Conservation (phyloP, 371 early-diverging fungal species). For the Mortierella sp. region DNA sequence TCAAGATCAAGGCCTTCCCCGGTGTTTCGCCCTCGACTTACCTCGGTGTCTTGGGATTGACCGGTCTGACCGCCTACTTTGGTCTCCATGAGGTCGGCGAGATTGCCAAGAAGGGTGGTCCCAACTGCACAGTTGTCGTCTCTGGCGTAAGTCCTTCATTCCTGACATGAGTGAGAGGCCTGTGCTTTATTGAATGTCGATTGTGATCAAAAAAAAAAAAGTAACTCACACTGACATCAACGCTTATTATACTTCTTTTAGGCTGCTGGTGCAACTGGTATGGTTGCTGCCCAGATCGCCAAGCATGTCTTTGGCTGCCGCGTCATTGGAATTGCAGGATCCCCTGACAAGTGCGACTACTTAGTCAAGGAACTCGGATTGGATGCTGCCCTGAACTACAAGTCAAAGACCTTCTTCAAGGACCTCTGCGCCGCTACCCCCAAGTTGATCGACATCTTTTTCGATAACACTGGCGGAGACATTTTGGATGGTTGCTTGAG, state of each 20-base stretch:
- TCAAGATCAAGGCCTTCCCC: conserved; percentile 49
- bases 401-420: conserved; percentile 56
- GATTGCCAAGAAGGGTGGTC: conserved; percentile 50
- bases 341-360: conserved; percentile 78
- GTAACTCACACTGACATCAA: background rate
- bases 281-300: conserved; percentile 78
- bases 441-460: conserved; percentile 81
- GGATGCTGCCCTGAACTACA: conserved; percentile 84
- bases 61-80: conserved; percentile 79
- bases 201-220: background rate
- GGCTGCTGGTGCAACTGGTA: conserved; percentile 70
- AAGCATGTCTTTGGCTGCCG: conserved; percentile 70
- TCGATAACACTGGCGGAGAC: conserved; percentile 84
- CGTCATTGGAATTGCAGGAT: conserved; percentile 80
- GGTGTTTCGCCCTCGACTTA: conserved; percentile 63
- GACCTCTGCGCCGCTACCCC: conserved; percentile 66
- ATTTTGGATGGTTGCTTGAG: conserved; percentile 74
- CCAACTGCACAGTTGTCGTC: conserved; percentile 78
- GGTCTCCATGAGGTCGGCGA: conserved; percentile 66
- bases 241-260: background rate
- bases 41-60: conserved; percentile 65
- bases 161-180: background rate
- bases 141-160: conserved; percentile 52
- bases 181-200: background rate
- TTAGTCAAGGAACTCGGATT: conserved; percentile 70